Percentiles rank a stretch among this genome's conserved stretches.
These are phyloP conservation scores for Cercospora nicotianae DNA, from an alignment of 2,329 filamentous ascomycete genomes.

Conservation along the genomic window DNA sequence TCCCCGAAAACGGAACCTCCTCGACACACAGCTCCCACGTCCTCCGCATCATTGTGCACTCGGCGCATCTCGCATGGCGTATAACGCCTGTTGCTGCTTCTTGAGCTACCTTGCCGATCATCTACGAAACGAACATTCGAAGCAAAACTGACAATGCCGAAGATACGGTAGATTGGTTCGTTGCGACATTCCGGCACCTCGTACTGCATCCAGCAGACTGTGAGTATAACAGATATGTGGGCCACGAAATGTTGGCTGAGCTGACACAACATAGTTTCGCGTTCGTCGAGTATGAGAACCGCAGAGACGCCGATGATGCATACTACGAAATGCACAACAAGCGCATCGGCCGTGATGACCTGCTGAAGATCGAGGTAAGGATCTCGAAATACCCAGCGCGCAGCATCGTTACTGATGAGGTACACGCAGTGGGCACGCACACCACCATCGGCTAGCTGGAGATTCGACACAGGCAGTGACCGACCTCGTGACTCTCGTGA, in stretches of 20 bases:
- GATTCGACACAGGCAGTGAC: conserved; percentile 79
- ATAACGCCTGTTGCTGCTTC: no score
- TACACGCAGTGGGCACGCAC: conserved; percentile 98
- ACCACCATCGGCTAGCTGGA: conserved; percentile 95
- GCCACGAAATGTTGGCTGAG: conserved; percentile 23
- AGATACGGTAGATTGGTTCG: conserved; percentile 97
- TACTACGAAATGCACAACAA: conserved; percentile 99
- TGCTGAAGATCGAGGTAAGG: conserved; percentile 96
- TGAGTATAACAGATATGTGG: conserved; percentile 56
- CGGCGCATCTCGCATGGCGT: no score
- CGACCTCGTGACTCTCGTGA: conserved; percentile 48
- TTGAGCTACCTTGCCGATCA: no score
- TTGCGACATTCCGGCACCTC: conserved; percentile 95
- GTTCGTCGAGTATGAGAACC: conserved; percentile 98
- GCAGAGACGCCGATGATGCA: conserved; percentile 95
- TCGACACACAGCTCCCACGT: background rate
- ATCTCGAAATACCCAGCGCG: no score
- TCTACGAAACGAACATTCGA: conserved; percentile 4
- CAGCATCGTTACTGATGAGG: no score
- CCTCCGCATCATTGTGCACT: background rate
- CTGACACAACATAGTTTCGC: conserved; percentile 69
- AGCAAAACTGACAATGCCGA: conserved; percentile 46
- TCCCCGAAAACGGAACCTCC: conserved; percentile 46
- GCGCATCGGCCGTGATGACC: conserved; percentile 90
- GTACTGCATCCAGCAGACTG: conserved; percentile 92